Base-by-base conservation (phyloP, 495 filamentous ascomycete species). In the Tuber umbilicatum region DNA sequence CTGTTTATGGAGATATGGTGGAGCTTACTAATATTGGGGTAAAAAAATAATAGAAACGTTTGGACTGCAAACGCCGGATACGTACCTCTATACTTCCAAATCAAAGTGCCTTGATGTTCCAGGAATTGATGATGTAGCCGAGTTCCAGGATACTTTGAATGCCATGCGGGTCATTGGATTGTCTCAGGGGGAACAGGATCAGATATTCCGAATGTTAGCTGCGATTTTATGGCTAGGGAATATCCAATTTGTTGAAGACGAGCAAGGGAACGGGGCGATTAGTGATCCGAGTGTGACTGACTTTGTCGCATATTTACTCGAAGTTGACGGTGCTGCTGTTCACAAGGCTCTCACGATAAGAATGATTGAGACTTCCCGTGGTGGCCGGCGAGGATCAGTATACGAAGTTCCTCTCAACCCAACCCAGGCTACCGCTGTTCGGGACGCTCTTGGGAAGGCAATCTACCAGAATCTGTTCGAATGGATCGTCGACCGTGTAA, bases 391-490 rank as follows among this genome's bases (percentile, higher is more conserved):
- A 82, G 91, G 91, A 35, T 92, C 90, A 19, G 86, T 97, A 12
- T 97, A 97, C 82, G 94, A 98, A 79, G 94, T 94, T 0, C 95
- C 94, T 0, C 86, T 96, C 71, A 99, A 99, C 83, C 89, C 89
- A 16, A 88, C 91, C 5, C 96, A 99, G 84, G 96, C 96, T n/a
- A 87, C 86, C 69, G 89, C 96, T n/a, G 94, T 96, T 35, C 89
- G 93, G 78, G 96, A 99, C 86, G 96, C 95, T 40, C 86, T 99
- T 60, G 87, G 94, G 43, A 98, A 95, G 86, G 95, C 90, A 39
- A 94, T 99, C 73, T 99, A 99, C 82, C 91, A 94, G 87, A 98
- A 97, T 82, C 87, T 99, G 67, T 99, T 99, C 80, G 95, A 99
- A 83, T 99, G 95, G 95, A 98, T 99, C 77, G 93, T 98, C 42